Conservation (phyloP, 139 green algal genomes). For the Coelastrella sp. region DNA sequence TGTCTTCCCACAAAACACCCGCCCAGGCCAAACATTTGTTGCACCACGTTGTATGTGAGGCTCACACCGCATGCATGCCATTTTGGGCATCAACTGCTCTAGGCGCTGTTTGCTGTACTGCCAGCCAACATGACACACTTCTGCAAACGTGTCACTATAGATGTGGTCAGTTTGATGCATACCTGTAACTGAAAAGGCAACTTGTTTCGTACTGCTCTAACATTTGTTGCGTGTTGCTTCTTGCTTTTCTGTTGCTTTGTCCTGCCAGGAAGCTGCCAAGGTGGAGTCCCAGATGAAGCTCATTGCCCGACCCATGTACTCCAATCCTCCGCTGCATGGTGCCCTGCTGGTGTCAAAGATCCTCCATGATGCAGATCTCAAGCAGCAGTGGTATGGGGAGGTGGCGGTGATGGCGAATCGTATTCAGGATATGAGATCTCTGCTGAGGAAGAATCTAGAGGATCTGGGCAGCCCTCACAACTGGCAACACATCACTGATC, state of each 20-base stretch:
- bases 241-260: not conserved
- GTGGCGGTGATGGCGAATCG: constrained; percentile 90
- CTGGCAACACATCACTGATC: constrained; percentile 17
- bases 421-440: constrained; percentile 89
- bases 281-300: constrained; percentile 61
- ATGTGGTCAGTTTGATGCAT: too few species aligned
- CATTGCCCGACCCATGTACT: constrained; percentile 73
- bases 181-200: too few species aligned
- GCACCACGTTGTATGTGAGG: too few species aligned
- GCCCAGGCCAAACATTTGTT: too few species aligned
- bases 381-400: constrained; percentile 86
- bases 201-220: too few species aligned
- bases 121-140: too few species aligned
- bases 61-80: too few species aligned
- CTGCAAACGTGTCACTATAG: too few species aligned
- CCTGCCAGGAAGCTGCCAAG: constrained; percentile 42
- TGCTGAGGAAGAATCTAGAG: constrained; percentile 80
- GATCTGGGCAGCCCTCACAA: constrained; percentile 58
- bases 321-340: constrained; percentile 85
- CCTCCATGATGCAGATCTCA: constrained; percentile 75
- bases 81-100: too few species aligned
- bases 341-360: constrained; percentile 82
- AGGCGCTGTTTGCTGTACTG: too few species aligned
- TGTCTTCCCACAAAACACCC: too few species aligned
- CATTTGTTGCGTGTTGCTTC: too few species aligned